phyloP scores from a whole-genome alignment of 169 alveolate species.

The Babesia gibsoni region DNA sequence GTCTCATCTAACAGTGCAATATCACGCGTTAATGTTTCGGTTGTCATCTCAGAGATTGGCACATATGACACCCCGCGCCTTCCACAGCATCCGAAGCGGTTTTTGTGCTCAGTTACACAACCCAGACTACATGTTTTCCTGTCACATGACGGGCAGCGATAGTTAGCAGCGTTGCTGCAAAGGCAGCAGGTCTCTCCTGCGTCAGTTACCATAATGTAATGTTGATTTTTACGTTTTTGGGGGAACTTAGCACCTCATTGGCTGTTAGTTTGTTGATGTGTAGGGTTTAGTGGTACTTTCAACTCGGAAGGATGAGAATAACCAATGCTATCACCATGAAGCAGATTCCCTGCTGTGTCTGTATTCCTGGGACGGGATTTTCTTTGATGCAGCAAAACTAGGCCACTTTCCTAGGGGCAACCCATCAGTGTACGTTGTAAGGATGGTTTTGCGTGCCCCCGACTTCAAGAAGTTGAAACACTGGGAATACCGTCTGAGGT shows the following conservation, averaged over 20 bases:
- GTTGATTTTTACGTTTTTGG: no score
- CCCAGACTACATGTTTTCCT: constrained; percentile 25
- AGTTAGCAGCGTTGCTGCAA: constrained; percentile 33
- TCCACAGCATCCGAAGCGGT: constrained; percentile 4
- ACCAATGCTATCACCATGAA: no score
- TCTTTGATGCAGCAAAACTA: background rate
- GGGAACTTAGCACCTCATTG: no score
- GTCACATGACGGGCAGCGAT: constrained; percentile 58
- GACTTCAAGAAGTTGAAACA: constrained; percentile 9
- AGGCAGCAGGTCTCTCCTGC: constrained; percentile 7
- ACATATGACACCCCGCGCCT: constrained; percentile 6
- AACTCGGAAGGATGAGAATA: no score
- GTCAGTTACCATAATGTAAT: background rate
- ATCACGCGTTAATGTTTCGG: constrained; percentile 26
- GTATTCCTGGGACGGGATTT: background rate
- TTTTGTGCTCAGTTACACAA: constrained; percentile 37
- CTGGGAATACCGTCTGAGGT: constrained; percentile 53
- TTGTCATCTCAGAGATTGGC: constrained; percentile 31
- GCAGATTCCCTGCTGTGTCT: no score
- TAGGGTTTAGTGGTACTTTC: no score
- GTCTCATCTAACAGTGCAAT: constrained; percentile 25
- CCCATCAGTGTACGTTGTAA: background rate
- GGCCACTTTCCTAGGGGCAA: no score
- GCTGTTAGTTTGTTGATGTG: no score
- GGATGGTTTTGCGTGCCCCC: constrained; percentile 20